Conservation (phyloP, 208 protist species). For the Crithidia acanthocephali region DNA sequence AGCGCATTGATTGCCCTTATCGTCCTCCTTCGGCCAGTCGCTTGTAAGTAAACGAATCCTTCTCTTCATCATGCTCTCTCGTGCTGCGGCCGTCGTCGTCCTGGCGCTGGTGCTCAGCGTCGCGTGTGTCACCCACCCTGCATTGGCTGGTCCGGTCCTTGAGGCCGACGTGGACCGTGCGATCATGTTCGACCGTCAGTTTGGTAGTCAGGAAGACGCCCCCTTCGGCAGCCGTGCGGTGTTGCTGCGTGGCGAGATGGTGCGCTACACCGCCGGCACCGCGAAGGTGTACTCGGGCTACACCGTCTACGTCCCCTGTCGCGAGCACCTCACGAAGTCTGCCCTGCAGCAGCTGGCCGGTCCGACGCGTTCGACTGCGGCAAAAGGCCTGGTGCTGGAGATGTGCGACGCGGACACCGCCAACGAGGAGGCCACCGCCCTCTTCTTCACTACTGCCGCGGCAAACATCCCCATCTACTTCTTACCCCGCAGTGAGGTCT, state of each 20-base stretch:
- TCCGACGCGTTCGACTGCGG: slow-evolving; percentile 24
- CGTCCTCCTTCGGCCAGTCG: too few relatives aligned
- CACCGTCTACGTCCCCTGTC: slow-evolving; percentile 68
- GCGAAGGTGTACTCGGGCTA: slow-evolving; percentile 27
- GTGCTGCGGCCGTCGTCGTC: slow-evolving; percentile 1
- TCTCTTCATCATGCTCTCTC: not conserved
- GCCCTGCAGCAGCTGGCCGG: slow-evolving; percentile 39
- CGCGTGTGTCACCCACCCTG: slow-evolving; percentile 8
- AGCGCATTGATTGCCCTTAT: not conserved
- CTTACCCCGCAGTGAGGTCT: slow-evolving; percentile 32
- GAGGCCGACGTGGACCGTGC: slow-evolving; percentile 46
- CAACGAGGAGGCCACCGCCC: slow-evolving; percentile 54
- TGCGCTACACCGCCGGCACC: slow-evolving; percentile 34
- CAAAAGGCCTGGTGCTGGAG: slow-evolving; percentile 57
- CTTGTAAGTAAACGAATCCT: not conserved
- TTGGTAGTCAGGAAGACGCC: slow-evolving; percentile 13
- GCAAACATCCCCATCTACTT: slow-evolving; percentile 66
- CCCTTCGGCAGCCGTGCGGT: slow-evolving; percentile 51
- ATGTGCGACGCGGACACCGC: slow-evolving; percentile 49
- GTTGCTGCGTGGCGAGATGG: slow-evolving; percentile 61
- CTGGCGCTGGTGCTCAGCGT: slow-evolving; percentile 25
- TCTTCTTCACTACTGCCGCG: slow-evolving; percentile 35
- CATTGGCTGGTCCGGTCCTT: slow-evolving; percentile 32
- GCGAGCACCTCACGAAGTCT: slow-evolving; percentile 44
- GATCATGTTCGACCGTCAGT: slow-evolving; percentile 60